Base-by-base conservation (phyloP, 805 yeast genomes). In the Barnettozyma populi region DNA sequence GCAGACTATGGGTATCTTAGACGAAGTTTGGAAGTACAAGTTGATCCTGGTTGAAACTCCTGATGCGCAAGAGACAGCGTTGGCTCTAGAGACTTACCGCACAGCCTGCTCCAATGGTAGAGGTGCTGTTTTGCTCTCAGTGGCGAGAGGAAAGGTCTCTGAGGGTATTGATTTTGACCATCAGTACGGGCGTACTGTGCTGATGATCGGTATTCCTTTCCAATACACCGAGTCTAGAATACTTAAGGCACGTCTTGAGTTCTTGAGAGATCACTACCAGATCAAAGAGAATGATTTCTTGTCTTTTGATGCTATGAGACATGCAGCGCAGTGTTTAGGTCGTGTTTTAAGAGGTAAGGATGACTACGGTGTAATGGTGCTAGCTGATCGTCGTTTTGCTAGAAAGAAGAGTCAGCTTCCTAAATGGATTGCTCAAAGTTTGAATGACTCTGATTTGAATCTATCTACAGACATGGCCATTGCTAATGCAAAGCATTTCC, bases 111-210 rank as follows among this genome's bases (percentile, higher is more conserved):
- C 92, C 1, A 94, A 94, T 66, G 99, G 99, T 4, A 74, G 99
- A 54, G 99, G 99, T 4, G 99, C 99, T 0, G 92, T 95, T 2
- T 75, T 94, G 60, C 75, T 94, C 36, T 89, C 97, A 32, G 99
- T 94, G 51, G 99, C 99, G 13, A 90, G 99, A 76, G 99, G 99
- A 8, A 94, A 94, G 63, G 99, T 94, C 1, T 86, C 96, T 1
- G 99, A 94, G 67, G 99, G 99, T 52, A 94, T 94, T 57, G 99
- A 94, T 89, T 94, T 94, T 70, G 98, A 94, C 63, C 97, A 94
- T 64, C 99, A 94, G 55, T 94, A 86, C 65, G 99, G 99, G 13
- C 79, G 99, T 61, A 89, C 98, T 0, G 99, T 94, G 52, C 73
- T 94, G 51, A 92, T 94, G 97, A 92, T 94, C 67, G 99, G 99